Percentiles rank a stretch among this genome's conserved stretches.
These are phyloP conservation scores for Globisporangium cederbergense DNA, from an alignment of 352 stramenopile species.

Conservation along the genomic window DNA sequence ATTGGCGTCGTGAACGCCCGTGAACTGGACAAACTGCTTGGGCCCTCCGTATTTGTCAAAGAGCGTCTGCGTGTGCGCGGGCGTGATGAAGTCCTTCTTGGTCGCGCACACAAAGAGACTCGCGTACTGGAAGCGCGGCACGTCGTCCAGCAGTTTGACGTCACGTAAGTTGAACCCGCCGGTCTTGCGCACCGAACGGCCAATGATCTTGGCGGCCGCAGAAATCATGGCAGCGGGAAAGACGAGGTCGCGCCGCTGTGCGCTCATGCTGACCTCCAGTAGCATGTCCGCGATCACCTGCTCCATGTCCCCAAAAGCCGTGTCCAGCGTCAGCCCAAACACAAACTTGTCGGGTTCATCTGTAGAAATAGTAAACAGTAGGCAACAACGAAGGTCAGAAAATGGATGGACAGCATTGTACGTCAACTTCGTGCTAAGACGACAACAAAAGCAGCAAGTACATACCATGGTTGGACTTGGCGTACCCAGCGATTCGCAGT, in stretches of 20 bases:
- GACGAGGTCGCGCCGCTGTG: constrained; percentile 62
- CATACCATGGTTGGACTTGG: constrained; percentile 12
- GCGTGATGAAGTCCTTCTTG: constrained; percentile 75
- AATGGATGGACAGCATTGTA: neutral
- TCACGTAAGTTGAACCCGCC: constrained; percentile 57
- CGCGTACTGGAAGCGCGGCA: constrained; percentile 35
- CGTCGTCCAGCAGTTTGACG: constrained; percentile 45
- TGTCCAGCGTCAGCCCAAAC: constrained; percentile 56
- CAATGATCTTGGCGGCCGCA: constrained; percentile 63
- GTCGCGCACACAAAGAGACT: constrained; percentile 68
- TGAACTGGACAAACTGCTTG: constrained; percentile 58
- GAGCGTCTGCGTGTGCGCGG: constrained; percentile 47
- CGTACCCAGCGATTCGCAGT: constrained; percentile 29
- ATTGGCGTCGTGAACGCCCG: constrained; percentile 61
- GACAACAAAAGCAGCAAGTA: constrained; percentile 1
- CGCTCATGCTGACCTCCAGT: constrained; percentile 61
- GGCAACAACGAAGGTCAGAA: neutral
- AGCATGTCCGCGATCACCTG: constrained; percentile 76
- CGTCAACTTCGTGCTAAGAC: neutral
- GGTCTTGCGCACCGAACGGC: constrained; percentile 59
- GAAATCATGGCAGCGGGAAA: constrained; percentile 63
- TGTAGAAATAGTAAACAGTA: neutral
- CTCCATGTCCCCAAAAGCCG: constrained; percentile 72
- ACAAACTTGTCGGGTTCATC: constrained; percentile 41
- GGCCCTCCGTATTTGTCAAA: constrained; percentile 53